These are phyloP conservation scores for Chloris gayana DNA, from an alignment of 176 grass and related monocot species.

Conservation along the genomic window DNA sequence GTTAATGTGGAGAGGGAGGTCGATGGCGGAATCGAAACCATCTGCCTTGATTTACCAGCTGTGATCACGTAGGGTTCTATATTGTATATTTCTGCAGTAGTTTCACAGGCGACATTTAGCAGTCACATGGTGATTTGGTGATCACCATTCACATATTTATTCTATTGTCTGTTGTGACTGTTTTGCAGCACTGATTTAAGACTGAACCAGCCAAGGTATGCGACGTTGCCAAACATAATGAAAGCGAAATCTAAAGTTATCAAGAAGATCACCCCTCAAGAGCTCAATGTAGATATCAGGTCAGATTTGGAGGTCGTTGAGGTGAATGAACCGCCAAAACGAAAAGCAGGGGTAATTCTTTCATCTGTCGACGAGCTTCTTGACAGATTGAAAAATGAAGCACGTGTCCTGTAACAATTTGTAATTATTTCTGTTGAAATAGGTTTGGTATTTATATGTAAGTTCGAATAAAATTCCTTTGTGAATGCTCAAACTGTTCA, in stretches of 20 bases:
- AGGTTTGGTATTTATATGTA: background rate
- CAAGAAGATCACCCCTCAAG: constrained; percentile 74
- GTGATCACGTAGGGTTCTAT: constrained; percentile 80
- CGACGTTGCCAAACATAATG: constrained; percentile 96
- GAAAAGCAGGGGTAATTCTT: constrained; percentile 86
- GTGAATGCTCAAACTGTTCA: background rate
- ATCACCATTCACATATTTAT: background rate
- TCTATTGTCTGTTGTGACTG: background rate
- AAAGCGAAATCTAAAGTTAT: constrained; percentile 96
- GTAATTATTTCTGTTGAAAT: background rate
- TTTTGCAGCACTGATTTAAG: constrained; percentile 81
- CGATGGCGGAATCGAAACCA: constrained; percentile 76
- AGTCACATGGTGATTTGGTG: background rate
- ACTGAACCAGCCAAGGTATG: constrained; percentile 91
- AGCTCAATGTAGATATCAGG: constrained; percentile 75
- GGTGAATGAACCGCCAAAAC: constrained; percentile 80
- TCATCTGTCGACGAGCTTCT: constrained; percentile 81
- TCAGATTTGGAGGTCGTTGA: constrained; percentile 82
- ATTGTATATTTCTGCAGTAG: background rate
- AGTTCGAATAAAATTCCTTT: constrained; percentile 16
- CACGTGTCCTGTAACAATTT: constrained; percentile 58
- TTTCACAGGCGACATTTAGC: background rate
- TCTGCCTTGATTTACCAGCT: constrained; percentile 82
- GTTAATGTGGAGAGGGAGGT: constrained; percentile 84
- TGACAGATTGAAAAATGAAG: constrained; percentile 85